Base-by-base conservation (phyloP, 1,284 basidiomycete species). In the Fomitopsis pinicola region DNA sequence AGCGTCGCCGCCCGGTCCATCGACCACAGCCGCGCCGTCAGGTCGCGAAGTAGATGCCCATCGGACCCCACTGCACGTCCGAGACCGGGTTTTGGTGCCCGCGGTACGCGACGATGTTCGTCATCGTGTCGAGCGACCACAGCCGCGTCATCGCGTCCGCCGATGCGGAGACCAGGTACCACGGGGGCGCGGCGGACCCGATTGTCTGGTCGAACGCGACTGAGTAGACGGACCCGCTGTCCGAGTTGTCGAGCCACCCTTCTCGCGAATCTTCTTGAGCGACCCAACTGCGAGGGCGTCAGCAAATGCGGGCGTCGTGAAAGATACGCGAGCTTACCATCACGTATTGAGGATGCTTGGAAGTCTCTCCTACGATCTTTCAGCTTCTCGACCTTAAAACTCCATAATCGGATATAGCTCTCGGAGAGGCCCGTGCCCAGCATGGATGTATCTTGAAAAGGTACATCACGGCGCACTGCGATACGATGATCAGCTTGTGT, bases 31-130 rank as follows among this genome's bases (percentile, higher is more conserved):
- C 97, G 83, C 0, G 97, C 97, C 2, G 97, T 98, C 64, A 93
- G 82, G 76, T 99, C 97, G 97, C 97, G 75, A 99, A 99, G 77
- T 99, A 98, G n/a, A 97, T 88, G 5, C 97, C 97, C 78, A 94
- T 86, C 7, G 97, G 96, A 66, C 93, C 95, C 97, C 97, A 99
- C 73, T 98, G 90, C 9, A 97, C 94, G 68, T 98, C 96, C 97
- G 97, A 99, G 0, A 99, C 89, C 0, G 97, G 96, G 73, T 97
- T 96, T 72, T 97, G 91, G 71, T 99, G 97, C 0, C 97, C 97
- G 22, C 95, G 85, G 74, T 97, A 99, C 6, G 91, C 94, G 5
- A 96, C 95, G 8, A 99, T 79, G 67, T 97, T 97, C 26, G 91
- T 86, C 81, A 94, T 90, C 1, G 97, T 98, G 69, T 99, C 95